Evolutionary conservation across 345 rosid genomes (phyloP).

Genomic region (Trapa bicornis): DNA sequence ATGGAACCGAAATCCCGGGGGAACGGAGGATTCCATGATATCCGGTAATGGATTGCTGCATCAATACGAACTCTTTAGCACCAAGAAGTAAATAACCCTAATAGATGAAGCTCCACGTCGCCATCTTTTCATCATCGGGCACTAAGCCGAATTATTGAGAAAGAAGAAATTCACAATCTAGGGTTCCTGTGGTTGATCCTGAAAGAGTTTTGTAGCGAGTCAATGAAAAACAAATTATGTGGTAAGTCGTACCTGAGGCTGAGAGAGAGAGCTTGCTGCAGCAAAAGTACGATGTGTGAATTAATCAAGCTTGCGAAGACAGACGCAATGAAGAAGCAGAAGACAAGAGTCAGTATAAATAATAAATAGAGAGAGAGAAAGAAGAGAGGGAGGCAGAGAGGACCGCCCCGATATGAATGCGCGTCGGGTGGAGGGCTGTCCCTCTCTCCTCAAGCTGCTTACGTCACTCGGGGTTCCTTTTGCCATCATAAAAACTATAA

Average conservation of each 20-base stretch:
- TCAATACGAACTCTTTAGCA: slow-evolving; percentile 3
- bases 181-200: not conserved
- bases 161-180: not conserved
- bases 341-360: not conserved
- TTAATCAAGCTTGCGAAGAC: not conserved
- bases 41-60: not conserved
- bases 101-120: not conserved
- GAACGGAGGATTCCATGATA: slow-evolving; percentile 80
- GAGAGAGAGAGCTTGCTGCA: not conserved
- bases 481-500: not conserved
- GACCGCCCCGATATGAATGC: slow-evolving; percentile 64
- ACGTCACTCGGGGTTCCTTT: not conserved
- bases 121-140: not conserved
- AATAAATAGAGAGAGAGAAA: not conserved
- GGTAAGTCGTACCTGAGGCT: not conserved
- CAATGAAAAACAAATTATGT: not conserved
- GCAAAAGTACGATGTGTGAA: not conserved
- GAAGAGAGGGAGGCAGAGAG: slow-evolving; percentile 16
- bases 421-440: slow-evolving; percentile 44
- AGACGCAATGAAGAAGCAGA: not conserved
- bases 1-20: slow-evolving; percentile 96
- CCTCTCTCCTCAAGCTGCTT: slow-evolving; percentile 24
- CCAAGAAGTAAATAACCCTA: not conserved
- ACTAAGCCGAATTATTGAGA: not conserved
- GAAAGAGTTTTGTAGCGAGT: not conserved